Base-by-base conservation (phyloP, 1,139 yeast species). In the Saccharomyces hybrid region DNA sequence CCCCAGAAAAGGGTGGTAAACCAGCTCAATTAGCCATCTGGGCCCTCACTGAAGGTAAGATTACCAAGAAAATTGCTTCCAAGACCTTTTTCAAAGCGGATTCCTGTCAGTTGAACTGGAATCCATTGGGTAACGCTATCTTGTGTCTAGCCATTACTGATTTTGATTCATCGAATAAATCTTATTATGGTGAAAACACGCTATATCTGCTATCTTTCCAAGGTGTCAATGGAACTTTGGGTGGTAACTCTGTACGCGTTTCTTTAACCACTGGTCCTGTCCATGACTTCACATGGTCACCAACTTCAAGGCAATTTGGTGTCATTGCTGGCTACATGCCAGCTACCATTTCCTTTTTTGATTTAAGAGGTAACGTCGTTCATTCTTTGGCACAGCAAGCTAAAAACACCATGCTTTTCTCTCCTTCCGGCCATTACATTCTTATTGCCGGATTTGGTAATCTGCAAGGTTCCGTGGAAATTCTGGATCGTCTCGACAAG, bases 251-350 rank as follows among this genome's bases (percentile, higher is more conserved):
- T 66, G 88, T 93, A 49, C 80, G 97, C 66, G 91, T 95, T 64
- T 81, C 84, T 56, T 81, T 95, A 65, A 89, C 87, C 58, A 85
- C 88, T 66, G 99, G 99, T 29, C 98, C 99, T 49, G 90, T 95
- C 62, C 97, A 95, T 73, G 99, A 93, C 70, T 87, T 93, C 61
- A 85, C 95, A 34, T 95, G 99, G 99, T 87, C 97, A 28, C 97
- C 98, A 57, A 84, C 91, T 53, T 89, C 97, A 23, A 81, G 97
- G 64, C 98, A 93, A 75, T 95, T 95, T 75, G 98, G 97, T 56
- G 99, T 93, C 51, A 90, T 88, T 58, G 91, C 91, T 69, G 99
- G 99, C 41, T 91, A 81, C 73, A 95, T 95, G 99, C 99, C 99
- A 1, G 89, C 97, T 29, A 88, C 88, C 67, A 90, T 97, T 28